A percentile compares a stretch with the other conserved stretches of the same genome.
These are phyloP conservation scores for Fusarium denticulatum DNA, from an alignment of 2,329 filamentous ascomycete species.

Conservation along the genomic window DNA sequence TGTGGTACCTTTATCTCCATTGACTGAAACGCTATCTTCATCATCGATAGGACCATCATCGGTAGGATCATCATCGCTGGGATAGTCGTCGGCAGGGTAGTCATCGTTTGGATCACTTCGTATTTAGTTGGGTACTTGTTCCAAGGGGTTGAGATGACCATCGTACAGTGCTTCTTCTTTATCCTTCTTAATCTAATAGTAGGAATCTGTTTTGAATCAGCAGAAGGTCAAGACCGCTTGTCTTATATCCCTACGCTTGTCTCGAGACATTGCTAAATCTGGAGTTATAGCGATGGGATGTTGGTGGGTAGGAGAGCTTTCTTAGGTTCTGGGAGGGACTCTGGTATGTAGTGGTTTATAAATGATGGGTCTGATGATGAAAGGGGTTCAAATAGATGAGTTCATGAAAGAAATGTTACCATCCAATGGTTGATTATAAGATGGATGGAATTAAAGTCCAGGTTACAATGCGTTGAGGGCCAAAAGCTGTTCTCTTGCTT, in stretches of 20 bases:
- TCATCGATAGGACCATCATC: background rate
- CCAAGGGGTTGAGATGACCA: rapidly evolving
- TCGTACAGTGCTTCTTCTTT: background rate
- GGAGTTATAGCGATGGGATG: background rate
- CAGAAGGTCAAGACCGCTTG: background rate
- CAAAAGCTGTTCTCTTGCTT: background rate
- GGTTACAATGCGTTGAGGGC: too few relatives aligned
- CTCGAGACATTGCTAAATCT: background rate
- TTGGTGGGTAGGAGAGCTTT: background rate
- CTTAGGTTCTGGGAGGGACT: background rate
- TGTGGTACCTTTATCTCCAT: background rate
- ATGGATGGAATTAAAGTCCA: background rate
- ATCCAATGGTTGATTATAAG: background rate
- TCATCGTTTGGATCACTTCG: background rate
- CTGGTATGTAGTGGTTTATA: background rate
- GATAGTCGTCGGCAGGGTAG: background rate
- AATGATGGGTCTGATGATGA: background rate
- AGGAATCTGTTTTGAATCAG: background rate
- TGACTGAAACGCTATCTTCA: background rate
- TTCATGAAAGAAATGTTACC: background rate
- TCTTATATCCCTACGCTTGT: background rate
- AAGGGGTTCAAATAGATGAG: background rate
- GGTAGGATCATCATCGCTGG: background rate
- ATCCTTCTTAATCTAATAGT: background rate
- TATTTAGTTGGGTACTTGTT: background rate